Base-by-base conservation (phyloP, 805 yeast genomes). In the Ogataea minuta region DNA sequence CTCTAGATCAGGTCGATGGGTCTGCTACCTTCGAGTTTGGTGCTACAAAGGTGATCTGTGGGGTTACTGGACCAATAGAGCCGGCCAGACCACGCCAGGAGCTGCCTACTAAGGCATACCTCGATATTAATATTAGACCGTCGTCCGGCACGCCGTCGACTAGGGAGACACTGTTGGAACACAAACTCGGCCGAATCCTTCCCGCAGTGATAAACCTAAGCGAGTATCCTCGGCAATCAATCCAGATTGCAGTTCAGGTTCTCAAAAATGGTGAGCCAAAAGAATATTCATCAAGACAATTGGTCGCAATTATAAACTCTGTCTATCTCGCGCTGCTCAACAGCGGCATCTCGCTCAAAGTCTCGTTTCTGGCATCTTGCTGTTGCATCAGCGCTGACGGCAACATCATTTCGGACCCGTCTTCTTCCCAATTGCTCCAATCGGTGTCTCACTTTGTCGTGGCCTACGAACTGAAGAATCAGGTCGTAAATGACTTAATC, bases 51-150 rank as follows among this genome's bases (percentile, higher is more conserved):
- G 79, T 84, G 3, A 63, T 90, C 2, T 77, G 82, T 29, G 79
- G 96, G 0, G 90, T 91, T 1, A 75, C 90, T 1, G 99, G 99
- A 0, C 99, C 99, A 0, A 74, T 91, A 21, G 97, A 91, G 54
- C 50, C 52, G 2, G 81, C 87, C 9, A 83, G 81, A 57, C 63
- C 77, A 10, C 75, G 91, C 50, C 95, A 89, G 56, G 98, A 91
- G 58, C 61, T 81, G 23, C 96, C 97, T 9, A 81, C 84, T 11
- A 68, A 72, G 31, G 82, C 91, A 11, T 79, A 86, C 12, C 59
- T 93, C 12, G 96, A 89, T 59, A 73, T 93, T 6, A 74, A 78
- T 14, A 79, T 90, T 2, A 69, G 89, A 27, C 96, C 98, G 1
- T 77, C 83, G 15, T 65, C 70, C 10, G 98, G 97, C 1, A 72